Percentiles rank a stretch among this genome's conserved stretches.
phyloP scores from a whole-genome alignment of 2,329 filamentous ascomycete species.

The Myriosclerotinia curreyana region DNA sequence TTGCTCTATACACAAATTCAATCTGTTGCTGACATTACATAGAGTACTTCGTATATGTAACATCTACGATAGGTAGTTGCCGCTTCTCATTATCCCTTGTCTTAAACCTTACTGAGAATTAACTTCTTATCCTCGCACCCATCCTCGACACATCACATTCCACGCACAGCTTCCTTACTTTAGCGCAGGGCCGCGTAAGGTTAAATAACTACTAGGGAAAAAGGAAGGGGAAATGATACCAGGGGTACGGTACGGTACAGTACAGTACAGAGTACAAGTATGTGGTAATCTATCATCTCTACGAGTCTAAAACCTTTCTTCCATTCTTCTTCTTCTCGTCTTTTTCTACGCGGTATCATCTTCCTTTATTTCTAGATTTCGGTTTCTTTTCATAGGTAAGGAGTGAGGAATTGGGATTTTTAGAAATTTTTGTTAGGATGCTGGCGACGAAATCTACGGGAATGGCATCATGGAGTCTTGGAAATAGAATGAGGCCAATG shows the following conservation, averaged over 20 bases:
- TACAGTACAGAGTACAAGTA: neutral
- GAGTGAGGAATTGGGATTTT: neutral
- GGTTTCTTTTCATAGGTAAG: neutral
- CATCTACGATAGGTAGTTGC: too few relatives aligned
- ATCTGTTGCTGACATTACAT: too few relatives aligned
- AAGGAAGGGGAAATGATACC: neutral
- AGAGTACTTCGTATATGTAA: too few relatives aligned
- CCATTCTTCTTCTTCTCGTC: neutral
- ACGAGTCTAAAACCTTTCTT: neutral
- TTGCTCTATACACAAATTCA: too few relatives aligned
- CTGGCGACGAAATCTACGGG: neutral
- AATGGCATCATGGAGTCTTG: conserved; percentile 1
- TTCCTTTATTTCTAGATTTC: neutral
- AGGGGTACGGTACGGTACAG: too few relatives aligned
- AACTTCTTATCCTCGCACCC: neutral
- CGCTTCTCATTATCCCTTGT: neutral
- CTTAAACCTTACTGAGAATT: neutral
- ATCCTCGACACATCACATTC: neutral
- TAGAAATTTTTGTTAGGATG: too few relatives aligned
- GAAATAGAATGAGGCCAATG: conserved; percentile 1
- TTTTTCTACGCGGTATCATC: neutral
- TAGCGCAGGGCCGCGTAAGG: neutral
- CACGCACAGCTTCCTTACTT: neutral
- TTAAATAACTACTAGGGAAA: neutral
- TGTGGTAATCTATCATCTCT: neutral